Evolutionary conservation across 805 yeast species (phyloP), one percentile per base, ranked within the genome.

Genomic region (Candida sonorensis): DNA sequence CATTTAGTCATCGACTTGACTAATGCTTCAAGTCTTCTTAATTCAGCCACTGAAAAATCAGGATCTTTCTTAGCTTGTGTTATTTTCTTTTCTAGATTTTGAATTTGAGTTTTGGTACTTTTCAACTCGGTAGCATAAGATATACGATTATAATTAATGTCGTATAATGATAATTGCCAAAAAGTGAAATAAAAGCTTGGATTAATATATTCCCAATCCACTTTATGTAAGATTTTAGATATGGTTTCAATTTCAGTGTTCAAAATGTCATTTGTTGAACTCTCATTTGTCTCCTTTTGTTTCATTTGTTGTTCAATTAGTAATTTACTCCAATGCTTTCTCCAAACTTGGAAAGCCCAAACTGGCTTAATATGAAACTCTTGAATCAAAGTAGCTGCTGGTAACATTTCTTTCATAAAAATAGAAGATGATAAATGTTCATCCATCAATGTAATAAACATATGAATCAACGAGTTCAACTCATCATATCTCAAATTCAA

Each of bases 301-400:
- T 23, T 12, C 12, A 23, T 12, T 13, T 41, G 31, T 38, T 52
- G 37, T 26, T 44, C 37, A 40, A 48, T 39, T 32, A 61, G 37
- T 21, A 36, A 35, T 27, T 55, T 18, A 44, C 42, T 55, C 53
- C 53, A 66, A 38, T 49, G 59, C 41, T 31, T 50, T 50, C 96
- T 68, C 94, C 95, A 86, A 2, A 85, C 48, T 40, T 79, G 84
- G 57, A 84, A 85, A 0, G 77, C 77, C 85, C 90, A 80, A 13
- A 67, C 66, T 0, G 72, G 54, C 3, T 73, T 63, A 7, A 81
- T 60, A 2, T 64, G 58, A 40, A 64, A 75, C 2, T 63, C 52
- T 3, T 48, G 41, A 2, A 64, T 47, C 23, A 81, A 55, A 4
- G 57, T 59, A 10, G 55, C 53, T 14, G 74, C 50, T 1, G 74